These are phyloP conservation scores for Datisca glomerata DNA, from an alignment of 306 rosid species.

Conservation along the genomic window DNA sequence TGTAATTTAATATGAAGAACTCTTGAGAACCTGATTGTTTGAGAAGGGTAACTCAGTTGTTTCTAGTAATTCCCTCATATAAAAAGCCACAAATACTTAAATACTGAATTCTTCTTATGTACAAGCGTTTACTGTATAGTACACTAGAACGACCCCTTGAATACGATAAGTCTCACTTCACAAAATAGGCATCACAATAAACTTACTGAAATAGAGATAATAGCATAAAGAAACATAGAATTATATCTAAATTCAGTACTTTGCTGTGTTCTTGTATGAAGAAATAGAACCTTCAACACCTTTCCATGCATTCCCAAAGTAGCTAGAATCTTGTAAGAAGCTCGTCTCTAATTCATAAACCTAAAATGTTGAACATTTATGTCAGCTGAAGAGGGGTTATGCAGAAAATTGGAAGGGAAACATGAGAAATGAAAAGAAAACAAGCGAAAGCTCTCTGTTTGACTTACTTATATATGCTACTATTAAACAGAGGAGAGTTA, in stretches of 20 bases:
- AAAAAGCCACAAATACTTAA: too few species aligned
- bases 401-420: too few species aligned
- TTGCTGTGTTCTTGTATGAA: neutral
- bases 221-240: neutral
- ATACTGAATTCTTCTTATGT: too few species aligned
- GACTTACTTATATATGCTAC: neutral
- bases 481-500: neutral
- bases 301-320: neutral
- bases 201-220: neutral
- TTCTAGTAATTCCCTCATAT: too few species aligned
- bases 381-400: too few species aligned
- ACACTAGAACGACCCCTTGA: too few species aligned
- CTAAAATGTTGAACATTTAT: too few species aligned
- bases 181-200: neutral
- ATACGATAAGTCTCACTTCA: too few species aligned
- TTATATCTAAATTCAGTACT: neutral
- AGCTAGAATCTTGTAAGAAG: neutral
- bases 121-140: too few species aligned
- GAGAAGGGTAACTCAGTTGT: too few species aligned
- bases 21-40: too few species aligned
- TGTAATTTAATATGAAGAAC: too few species aligned
- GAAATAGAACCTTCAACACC: neutral
- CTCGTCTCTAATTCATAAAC: neutral
- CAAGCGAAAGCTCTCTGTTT: neutral
- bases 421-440: neutral